Percentiles rank a stretch among this genome's conserved stretches.
Evolutionary conservation across 805 yeast genomes (phyloP).

Genomic region (Ogataea kodamae): DNA sequence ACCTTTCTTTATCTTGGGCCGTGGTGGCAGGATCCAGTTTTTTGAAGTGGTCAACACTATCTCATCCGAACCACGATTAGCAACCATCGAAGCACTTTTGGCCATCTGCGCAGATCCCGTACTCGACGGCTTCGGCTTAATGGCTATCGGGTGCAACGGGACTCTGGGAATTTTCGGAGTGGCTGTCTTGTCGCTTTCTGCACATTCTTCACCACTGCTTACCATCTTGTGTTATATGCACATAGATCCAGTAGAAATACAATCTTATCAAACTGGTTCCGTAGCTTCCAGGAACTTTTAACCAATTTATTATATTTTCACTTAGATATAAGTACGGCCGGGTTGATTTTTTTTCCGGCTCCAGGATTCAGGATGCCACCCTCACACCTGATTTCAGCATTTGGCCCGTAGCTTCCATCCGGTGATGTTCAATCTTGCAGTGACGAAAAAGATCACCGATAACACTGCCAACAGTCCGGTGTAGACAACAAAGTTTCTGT

Average conservation of each 20-base stretch:
- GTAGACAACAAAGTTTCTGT: constrained; percentile 37
- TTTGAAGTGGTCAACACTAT: constrained; percentile 35
- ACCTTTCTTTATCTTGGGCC: constrained; percentile 39
- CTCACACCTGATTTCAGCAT: constrained; percentile 9
- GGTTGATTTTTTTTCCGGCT: no score
- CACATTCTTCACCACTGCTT: constrained; percentile 2
- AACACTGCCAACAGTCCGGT: constrained; percentile 36
- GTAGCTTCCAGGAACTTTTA: constrained; percentile 5
- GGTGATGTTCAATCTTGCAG: constrained; percentile 43
- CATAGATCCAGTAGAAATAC: constrained; percentile 1
- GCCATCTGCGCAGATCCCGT: constrained; percentile 5
- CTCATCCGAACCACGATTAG: constrained; percentile 27
- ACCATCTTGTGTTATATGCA: constrained; percentile 2
- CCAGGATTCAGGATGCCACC: no score
- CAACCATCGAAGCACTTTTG: constrained; percentile 15
- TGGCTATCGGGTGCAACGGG: constrained; percentile 8
- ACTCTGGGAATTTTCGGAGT: constrained; percentile 3
- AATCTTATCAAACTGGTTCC: constrained; percentile 3
- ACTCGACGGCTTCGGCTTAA: constrained; percentile 8
- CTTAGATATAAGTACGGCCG: no score
- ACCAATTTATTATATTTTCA: not conserved
- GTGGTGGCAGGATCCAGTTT: constrained; percentile 54
- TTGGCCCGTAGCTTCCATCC: constrained; percentile 35
- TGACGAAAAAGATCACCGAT: constrained; percentile 38
- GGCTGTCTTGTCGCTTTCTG: constrained; percentile 2